phyloP scores from a whole-genome alignment of 2,329 filamentous ascomycete genomes.

The Capronia epimyces region DNA sequence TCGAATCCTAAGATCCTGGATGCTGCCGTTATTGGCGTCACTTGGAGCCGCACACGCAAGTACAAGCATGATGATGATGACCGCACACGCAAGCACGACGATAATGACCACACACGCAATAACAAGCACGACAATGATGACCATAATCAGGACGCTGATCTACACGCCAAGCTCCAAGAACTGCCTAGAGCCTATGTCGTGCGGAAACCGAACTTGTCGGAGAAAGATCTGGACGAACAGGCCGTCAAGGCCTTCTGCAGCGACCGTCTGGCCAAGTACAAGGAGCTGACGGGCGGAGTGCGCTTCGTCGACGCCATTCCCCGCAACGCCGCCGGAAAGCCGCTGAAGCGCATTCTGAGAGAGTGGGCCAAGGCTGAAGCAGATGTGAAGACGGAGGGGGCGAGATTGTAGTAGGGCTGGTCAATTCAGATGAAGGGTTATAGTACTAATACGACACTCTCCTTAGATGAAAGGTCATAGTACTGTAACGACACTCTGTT shows the following conservation, averaged over 20 bases:
- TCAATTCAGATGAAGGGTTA: too few species aligned
- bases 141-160: too few species aligned
- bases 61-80: too few species aligned
- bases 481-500: too few species aligned
- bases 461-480: too few species aligned
- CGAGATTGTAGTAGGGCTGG: not conserved
- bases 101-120: too few species aligned
- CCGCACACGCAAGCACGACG: too few species aligned
- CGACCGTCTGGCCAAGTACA: conserved; percentile 51
- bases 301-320: conserved; percentile 47
- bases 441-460: too few species aligned
- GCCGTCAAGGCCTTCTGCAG: conserved; percentile 38
- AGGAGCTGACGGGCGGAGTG: conserved; percentile 53
- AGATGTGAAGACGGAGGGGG: not conserved
- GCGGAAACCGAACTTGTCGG: conserved; percentile 36
- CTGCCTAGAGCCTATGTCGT: conserved; percentile 42
- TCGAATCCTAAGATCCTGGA: conserved; percentile 43
- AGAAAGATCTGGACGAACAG: conserved; percentile 38
- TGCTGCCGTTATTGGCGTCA: conserved; percentile 45
- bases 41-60: too few species aligned
- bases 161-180: conserved; percentile 25
- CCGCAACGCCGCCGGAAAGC: conserved; percentile 47
- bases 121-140: too few species aligned
- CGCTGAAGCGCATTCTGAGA: conserved; percentile 30
- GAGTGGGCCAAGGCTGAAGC: conserved; percentile 14